Percentiles rank a stretch among this genome's conserved stretches.
These are phyloP conservation scores for Rosa hybrid DNA, from an alignment of 331 rosid species.

Conservation along the genomic window DNA sequence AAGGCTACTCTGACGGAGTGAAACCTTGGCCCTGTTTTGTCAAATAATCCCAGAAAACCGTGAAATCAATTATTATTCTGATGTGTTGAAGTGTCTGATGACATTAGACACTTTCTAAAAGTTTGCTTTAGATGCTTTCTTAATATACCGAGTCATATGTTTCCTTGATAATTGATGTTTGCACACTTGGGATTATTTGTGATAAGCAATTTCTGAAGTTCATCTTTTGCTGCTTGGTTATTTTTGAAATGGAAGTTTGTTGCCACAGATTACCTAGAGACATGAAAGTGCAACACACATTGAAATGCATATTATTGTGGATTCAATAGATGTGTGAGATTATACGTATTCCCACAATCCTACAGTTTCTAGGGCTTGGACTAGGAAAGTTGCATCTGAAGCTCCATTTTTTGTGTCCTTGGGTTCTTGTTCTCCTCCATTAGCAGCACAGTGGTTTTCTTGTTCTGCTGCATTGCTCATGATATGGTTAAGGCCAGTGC, in stretches of 20 bases:
- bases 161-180: conserved; percentile 1
- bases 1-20: conserved; percentile 80
- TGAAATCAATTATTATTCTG: conserved; percentile 24
- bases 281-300: neutral
- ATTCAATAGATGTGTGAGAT: neutral
- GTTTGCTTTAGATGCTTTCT: conserved; percentile 28
- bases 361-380: conserved; percentile 58
- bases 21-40: conserved; percentile 10
- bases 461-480: conserved; percentile 21
- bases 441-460: conserved; percentile 37
- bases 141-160: neutral
- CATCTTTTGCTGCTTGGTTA: neutral
- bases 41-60: conserved; percentile 22
- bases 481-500: neutral
- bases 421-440: conserved; percentile 66
- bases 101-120: conserved; percentile 20
- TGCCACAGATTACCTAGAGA: neutral
- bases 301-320: neutral
- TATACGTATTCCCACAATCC: conserved; percentile 27
- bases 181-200: neutral
- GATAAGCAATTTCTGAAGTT: neutral
- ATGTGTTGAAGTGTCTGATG: conserved; percentile 35
- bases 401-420: conserved; percentile 54
- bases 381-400: conserved; percentile 64
- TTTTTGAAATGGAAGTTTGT: neutral